Evolutionary conservation across 2,329 filamentous ascomycete genomes (phyloP).

Genomic region (Aspergillus niger): DNA sequence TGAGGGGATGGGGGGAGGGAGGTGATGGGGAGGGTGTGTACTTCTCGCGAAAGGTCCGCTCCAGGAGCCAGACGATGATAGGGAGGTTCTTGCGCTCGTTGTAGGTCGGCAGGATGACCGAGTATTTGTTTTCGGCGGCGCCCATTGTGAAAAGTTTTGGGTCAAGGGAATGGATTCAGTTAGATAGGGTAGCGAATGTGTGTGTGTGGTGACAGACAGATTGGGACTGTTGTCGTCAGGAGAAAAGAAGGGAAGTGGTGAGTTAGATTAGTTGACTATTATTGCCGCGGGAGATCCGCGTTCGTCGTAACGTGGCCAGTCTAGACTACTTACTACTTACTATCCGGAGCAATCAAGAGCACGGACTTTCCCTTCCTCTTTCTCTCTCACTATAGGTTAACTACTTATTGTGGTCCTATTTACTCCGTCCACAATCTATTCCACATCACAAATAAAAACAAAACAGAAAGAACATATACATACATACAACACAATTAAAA

Average conservation of each 20-base stretch:
- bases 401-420: neutral
- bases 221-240: neutral
- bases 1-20: too few species aligned
- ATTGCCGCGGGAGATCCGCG: conserved; percentile 15
- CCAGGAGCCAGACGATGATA: conserved; percentile 91
- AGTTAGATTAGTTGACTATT: conserved; percentile 1
- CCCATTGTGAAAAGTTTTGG: conserved; percentile 32
- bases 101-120: conserved; percentile 95
- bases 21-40: conserved; percentile 48
- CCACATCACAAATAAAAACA: neutral
- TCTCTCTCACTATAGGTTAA: too few species aligned
- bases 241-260: neutral
- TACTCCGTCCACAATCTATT: neutral
- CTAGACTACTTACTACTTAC: neutral
- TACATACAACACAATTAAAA: conserved; percentile 19
- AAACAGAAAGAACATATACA: neutral
- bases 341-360: neutral
- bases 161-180: neutral
- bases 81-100: conserved; percentile 97
- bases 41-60: conserved; percentile 88
- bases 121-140: conserved; percentile 75
- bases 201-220: neutral
- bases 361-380: neutral
- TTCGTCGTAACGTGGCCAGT: conserved; percentile 17
- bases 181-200: neutral